phyloP scores from a whole-genome alignment of 78 protist species.

The slime mould (Dictyostelium discoideum) region dicty_2.7 NC_007089.4:2177001-2177500 shows the following conservation, averaged over 20 bases:
- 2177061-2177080: background rate
- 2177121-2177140: constrained; percentile 28
- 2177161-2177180: constrained; percentile 45
- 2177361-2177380: constrained; percentile 59
- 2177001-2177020: constrained; percentile 57
- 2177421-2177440: constrained; percentile 40
- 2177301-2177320: background rate
- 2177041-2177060: constrained; percentile 55
- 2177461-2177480: background rate
- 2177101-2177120: background rate
- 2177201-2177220: constrained; percentile 35
- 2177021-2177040: constrained; percentile 32
- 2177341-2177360: background rate
- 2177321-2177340: background rate
- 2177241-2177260: background rate
- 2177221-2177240: background rate
- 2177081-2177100: background rate
- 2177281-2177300: background rate
- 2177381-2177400: constrained; percentile 51
- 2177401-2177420: constrained; percentile 45
- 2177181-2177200: constrained; percentile 23
- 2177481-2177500: background rate
- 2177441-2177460: constrained; percentile 30
- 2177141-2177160: constrained; percentile 5
- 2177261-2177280: background rate